Base-by-base conservation (phyloP, 2,329 filamentous ascomycete species). In the Lachnellula hyalina region DNA sequence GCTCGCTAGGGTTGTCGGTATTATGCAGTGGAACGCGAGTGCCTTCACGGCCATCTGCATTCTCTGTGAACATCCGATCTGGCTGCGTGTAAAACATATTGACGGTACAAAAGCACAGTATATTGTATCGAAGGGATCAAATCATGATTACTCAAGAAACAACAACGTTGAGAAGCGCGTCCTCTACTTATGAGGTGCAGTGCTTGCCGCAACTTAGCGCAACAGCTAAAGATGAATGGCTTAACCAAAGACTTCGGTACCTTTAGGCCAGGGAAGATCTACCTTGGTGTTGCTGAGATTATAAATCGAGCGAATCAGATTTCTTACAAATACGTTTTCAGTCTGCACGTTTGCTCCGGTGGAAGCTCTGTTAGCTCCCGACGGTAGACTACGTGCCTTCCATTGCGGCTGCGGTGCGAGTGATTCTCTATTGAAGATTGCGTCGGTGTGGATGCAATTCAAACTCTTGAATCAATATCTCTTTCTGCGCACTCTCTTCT, bases 51-150 rank as follows among this genome's bases (percentile, higher is more conserved):
- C 53, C 55, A 36, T 56, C 54, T 14, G 62, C 56, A 9, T 51
- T 52, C 50, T 60, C 54, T 19, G 50, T 57, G 47, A 63, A 65
- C 63, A 66, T 65, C 45, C 62, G 57, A 28, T 63, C 57, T 14
- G 49, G 55, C 42, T 62, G 53, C 15, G 61, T 52, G 32, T 58
- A 58, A 47, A 64, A 65, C 64, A 66, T 66, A 41, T 54, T 63
- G 59, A 32, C 32, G 36, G 47, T 28, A 42, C 49, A 32, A n/a
- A 28, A 28, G 25, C 25, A 28, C 25, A 8, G 44, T 44, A n/a
- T 12, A 8, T 21, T 5, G 1, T 21, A 17, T 21, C 17, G 14
- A 5, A 17, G 21, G 40, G 17, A 15, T 19, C 14, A 40, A 17
- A 17, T 17, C 38, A 17, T 7, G n/a, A 40, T 40, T 14, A 40